These are phyloP conservation scores for Pestalotiopsis sp. DNA, from an alignment of 2,329 filamentous ascomycete species.

Conservation along the genomic window DNA sequence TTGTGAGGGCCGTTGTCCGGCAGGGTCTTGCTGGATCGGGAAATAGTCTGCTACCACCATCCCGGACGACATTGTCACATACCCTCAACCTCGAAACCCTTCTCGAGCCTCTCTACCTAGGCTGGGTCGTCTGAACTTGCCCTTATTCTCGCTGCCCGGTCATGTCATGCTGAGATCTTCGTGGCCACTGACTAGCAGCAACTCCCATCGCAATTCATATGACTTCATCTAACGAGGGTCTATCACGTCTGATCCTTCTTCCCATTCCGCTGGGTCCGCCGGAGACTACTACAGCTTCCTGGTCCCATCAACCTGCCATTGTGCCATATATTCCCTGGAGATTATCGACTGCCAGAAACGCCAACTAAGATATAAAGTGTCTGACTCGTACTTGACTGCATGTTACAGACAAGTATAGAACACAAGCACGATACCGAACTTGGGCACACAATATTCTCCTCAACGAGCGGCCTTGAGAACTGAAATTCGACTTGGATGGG, in stretches of 20 bases:
- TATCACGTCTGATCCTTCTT: background rate
- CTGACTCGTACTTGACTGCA: background rate
- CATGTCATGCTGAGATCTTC: background rate
- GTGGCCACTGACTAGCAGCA: background rate
- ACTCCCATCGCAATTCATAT: background rate
- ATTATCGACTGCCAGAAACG: background rate
- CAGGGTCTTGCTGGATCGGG: background rate
- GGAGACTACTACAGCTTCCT: background rate
- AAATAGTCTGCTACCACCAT: background rate
- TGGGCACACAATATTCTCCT: background rate
- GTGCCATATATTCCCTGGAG: background rate
- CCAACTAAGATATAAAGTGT: background rate
- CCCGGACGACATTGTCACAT: background rate
- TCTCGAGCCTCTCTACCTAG: background rate
- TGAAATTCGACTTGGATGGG: background rate
- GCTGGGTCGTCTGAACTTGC: conserved; percentile 8
- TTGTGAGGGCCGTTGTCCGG: background rate
- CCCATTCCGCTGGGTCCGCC: background rate
- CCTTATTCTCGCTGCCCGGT: background rate
- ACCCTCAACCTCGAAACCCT: background rate
- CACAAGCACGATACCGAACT: background rate
- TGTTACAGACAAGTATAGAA: background rate
- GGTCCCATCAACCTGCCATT: background rate
- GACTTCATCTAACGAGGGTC: background rate
- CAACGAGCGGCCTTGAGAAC: background rate